Conservation (phyloP, 1,284 basidiomycete species). For the Cutaneotrichosporon cutaneum region DNA sequence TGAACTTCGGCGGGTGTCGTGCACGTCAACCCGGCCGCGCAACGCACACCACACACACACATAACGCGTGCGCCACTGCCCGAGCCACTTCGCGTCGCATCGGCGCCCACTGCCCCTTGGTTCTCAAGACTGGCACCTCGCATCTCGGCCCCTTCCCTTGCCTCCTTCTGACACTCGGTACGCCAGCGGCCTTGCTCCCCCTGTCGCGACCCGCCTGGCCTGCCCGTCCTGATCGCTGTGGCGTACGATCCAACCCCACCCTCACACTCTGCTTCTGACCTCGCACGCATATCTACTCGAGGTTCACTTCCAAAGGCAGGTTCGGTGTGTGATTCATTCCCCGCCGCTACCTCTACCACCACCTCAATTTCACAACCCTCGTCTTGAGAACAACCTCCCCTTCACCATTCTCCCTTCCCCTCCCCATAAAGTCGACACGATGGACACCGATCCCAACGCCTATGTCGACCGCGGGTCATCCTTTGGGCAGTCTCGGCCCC, state of each 20-base stretch:
- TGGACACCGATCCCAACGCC: slow-evolving; percentile 27
- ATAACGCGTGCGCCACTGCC: not conserved
- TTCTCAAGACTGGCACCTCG: not conserved
- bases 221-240: not conserved
- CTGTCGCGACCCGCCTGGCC: not conserved
- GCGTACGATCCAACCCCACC: not conserved
- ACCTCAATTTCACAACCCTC: not conserved
- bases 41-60: not conserved
- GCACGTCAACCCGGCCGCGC: not conserved
- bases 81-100: not conserved
- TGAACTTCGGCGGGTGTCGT: not conserved
- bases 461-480: slow-evolving; percentile 22
- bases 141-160: not conserved
- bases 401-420: not conserved
- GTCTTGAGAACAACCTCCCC: not conserved
- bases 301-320: not conserved
- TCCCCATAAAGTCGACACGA: slow-evolving; percentile 3
- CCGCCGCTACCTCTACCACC: not conserved
- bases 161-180: slow-evolving; percentile 1
- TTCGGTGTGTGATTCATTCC: slow-evolving; percentile 2
- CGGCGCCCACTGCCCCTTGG: not conserved
- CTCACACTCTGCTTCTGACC: not conserved
- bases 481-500: slow-evolving; percentile 15
- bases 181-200: not conserved
- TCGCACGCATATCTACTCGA: not conserved